Evolutionary conservation across 192 early-diverging fungal genomes (phyloP).

Genomic region (Coemansia sp.): DNA sequence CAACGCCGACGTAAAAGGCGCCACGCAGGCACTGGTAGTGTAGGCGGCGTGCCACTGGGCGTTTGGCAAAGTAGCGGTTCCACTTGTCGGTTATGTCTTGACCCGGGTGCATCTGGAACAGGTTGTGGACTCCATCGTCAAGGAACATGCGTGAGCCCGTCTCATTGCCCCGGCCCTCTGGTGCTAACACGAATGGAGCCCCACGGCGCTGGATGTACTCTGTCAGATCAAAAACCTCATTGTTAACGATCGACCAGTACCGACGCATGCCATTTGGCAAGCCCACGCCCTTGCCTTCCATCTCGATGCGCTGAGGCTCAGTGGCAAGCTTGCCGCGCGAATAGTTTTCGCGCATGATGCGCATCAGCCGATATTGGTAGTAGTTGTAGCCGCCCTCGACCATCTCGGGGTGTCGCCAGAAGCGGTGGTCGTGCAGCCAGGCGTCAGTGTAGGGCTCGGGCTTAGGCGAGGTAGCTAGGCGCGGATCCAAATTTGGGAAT

Average conservation of each 20-base stretch:
- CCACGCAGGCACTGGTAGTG: constrained; percentile 78
- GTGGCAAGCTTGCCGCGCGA: constrained; percentile 67
- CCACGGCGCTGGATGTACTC: constrained; percentile 59
- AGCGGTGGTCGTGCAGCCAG: constrained; percentile 71
- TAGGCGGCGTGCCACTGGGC: constrained; percentile 66
- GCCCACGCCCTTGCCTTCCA: constrained; percentile 51
- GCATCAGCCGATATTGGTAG: constrained; percentile 63
- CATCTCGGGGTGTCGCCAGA: constrained; percentile 74
- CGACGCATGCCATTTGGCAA: constrained; percentile 38
- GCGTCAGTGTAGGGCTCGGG: constrained; percentile 59
- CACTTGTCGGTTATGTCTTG: constrained; percentile 63
- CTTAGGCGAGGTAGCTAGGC: constrained; percentile 55
- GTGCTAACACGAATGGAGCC: constrained; percentile 46
- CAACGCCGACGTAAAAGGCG: constrained; percentile 81
- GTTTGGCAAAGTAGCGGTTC: constrained; percentile 56
- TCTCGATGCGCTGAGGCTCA: constrained; percentile 57
- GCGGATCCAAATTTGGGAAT: constrained; percentile 56
- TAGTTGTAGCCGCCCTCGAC: constrained; percentile 65
- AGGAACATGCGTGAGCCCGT: constrained; percentile 58
- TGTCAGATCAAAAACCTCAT: constrained; percentile 73
- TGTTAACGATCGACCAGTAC: constrained; percentile 66
- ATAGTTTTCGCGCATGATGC: constrained; percentile 62
- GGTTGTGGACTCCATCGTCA: constrained; percentile 57
- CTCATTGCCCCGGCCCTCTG: constrained; percentile 36
- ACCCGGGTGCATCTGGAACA: constrained; percentile 66